These are phyloP conservation scores for Phylloporus rhodoxanthus DNA, from an alignment of 768 basidiomycete genomes.

Conservation along the genomic window DNA sequence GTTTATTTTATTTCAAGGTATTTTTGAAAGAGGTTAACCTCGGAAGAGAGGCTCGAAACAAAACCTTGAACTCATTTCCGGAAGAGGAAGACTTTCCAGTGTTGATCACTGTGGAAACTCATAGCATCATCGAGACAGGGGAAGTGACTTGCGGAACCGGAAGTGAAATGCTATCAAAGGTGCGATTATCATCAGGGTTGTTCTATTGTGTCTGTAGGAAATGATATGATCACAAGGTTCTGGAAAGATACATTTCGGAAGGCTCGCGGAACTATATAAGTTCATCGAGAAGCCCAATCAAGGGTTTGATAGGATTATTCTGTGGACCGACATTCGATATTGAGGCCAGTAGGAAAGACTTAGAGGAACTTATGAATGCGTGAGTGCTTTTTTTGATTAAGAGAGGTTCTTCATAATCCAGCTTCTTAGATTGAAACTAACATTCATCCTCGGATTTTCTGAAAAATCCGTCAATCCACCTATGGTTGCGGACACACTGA, in stretches of 20 bases:
- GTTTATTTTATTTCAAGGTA: not conserved
- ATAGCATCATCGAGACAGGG: not conserved
- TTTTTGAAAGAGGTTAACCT: not conserved
- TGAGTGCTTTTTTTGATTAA: not conserved
- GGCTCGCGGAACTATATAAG: not conserved
- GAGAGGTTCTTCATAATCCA: no score
- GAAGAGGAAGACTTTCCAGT: not conserved
- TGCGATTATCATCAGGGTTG: not conserved
- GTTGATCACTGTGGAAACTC: not conserved
- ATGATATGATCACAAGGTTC: no score
- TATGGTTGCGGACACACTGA: not conserved
- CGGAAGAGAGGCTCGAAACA: not conserved
- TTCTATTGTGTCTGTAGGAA: no score
- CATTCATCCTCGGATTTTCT: not conserved
- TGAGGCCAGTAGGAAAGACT: not conserved
- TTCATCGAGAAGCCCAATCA: not conserved
- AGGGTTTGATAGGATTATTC: not conserved
- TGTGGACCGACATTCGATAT: not conserved
- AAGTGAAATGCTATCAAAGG: not conserved
- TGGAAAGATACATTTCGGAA: not conserved
- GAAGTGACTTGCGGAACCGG: not conserved
- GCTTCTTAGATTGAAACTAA: not conserved
- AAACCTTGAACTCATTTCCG: conserved; percentile 3
- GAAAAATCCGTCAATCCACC: not conserved
- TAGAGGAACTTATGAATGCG: not conserved